Evolutionary conservation across 306 rosid species (phyloP).

Genomic region (Pueraria montana): DNA sequence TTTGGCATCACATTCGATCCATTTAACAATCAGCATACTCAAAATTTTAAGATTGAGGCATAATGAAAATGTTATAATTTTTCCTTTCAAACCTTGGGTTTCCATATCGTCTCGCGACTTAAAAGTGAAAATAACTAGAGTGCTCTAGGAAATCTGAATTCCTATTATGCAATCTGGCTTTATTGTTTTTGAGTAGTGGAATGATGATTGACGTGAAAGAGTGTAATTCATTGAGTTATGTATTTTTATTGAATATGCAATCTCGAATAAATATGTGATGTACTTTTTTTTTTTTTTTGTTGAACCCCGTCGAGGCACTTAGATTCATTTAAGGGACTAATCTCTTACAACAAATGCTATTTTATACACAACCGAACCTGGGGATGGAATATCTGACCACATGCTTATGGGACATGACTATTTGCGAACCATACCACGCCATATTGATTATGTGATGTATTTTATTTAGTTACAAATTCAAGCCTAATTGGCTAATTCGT

Average conservation of each 20-base stretch:
- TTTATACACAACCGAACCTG: background rate
- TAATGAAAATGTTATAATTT: background rate
- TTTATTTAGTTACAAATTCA: background rate
- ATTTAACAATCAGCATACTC: background rate
- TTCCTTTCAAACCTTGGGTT: too few relatives aligned
- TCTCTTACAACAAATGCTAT: too few relatives aligned
- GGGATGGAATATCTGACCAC: background rate
- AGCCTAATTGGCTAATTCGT: background rate
- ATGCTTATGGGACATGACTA: background rate
- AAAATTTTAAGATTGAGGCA: background rate
- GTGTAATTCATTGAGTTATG: background rate
- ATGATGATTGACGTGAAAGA: background rate
- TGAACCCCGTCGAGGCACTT: background rate
- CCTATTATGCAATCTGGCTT: background rate
- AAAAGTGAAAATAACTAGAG: background rate
- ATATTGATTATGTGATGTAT: background rate
- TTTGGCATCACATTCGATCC: background rate
- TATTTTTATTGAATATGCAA: background rate
- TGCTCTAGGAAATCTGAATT: slow-evolving; percentile 13
- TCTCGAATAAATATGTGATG: background rate
- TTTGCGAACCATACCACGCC: background rate
- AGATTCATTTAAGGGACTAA: background rate
- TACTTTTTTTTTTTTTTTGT: too few relatives aligned
- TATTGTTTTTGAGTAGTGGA: background rate
- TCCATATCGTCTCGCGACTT: background rate